A percentile compares a stretch with the other conserved stretches of the same genome.
These are phyloP conservation scores for Letharia lupina DNA, from an alignment of 495 filamentous ascomycete species.

Conservation along the genomic window DNA sequence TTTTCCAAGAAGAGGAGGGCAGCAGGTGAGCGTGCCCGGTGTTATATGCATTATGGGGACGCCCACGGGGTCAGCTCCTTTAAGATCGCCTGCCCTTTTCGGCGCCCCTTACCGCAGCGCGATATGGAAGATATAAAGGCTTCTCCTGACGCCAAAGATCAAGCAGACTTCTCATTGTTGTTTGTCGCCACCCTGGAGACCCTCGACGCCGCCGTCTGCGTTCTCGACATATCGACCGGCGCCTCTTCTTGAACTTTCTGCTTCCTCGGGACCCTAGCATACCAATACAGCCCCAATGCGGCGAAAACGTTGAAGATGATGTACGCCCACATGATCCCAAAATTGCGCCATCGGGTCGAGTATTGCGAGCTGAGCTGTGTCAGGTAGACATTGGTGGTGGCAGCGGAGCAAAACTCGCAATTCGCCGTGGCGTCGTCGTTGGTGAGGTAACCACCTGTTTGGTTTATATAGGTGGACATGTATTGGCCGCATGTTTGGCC, in stretches of 20 bases:
- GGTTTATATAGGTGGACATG: conserved; percentile 41
- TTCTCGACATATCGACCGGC: conserved; percentile 16
- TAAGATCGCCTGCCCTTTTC: neutral
- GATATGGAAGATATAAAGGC: neutral
- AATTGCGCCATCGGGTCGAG: conserved; percentile 57
- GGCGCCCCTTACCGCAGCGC: neutral
- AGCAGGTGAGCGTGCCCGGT: no score
- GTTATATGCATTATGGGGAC: no score
- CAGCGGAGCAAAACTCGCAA: conserved; percentile 52
- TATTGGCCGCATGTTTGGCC: conserved; percentile 52
- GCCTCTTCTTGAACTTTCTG: conserved; percentile 39
- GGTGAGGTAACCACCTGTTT: conserved; percentile 44
- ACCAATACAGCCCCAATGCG: conserved; percentile 70
- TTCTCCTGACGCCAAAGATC: neutral
- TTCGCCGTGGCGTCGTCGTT: conserved; percentile 41
- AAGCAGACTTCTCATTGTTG: neutral
- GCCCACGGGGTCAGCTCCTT: neutral
- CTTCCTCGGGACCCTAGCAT: conserved; percentile 68
- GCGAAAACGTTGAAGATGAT: conserved; percentile 69
- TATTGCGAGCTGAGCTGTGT: conserved; percentile 41
- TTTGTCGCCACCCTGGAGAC: neutral
- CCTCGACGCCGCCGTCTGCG: conserved; percentile 13
- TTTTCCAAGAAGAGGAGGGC: no score
- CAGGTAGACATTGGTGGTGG: conserved; percentile 56
- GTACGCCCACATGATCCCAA: conserved; percentile 62